These are phyloP conservation scores for Wickerhamomyces canadensis DNA, from an alignment of 805 yeast genomes.

Conservation along the genomic window DNA sequence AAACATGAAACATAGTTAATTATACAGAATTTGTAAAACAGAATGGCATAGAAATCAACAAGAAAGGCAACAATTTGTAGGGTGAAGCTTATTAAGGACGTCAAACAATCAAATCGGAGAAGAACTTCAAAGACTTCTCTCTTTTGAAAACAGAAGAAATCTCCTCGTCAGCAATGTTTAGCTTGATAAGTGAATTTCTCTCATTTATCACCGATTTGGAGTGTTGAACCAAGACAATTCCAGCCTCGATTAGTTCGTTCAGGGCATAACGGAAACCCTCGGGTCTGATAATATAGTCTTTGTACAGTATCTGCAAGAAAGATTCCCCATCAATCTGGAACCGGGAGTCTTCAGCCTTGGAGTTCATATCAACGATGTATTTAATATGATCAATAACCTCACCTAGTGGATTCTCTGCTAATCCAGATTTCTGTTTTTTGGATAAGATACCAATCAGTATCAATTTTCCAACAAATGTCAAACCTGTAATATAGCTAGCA, in stretches of 20 bases:
- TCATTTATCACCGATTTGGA: conserved; percentile 68
- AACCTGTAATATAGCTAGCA: conserved; percentile 46
- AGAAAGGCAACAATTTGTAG: too few relatives aligned
- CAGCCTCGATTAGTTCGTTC: conserved; percentile 71
- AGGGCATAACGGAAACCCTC: conserved; percentile 56
- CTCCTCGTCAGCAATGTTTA: conserved; percentile 70
- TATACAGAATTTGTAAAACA: background rate
- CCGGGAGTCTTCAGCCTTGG: conserved; percentile 19
- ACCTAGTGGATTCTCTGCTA: conserved; percentile 67
- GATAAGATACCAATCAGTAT: conserved; percentile 64
- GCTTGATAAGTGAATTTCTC: conserved; percentile 54
- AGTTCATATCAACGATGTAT: conserved; percentile 40
- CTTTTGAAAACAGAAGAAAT: conserved; percentile 51
- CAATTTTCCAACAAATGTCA: conserved; percentile 68
- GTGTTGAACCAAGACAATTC: conserved; percentile 61
- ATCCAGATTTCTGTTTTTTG: conserved; percentile 59
- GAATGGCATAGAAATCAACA: background rate
- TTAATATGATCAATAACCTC: conserved; percentile 76
- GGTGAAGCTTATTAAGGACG: background rate
- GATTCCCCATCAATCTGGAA: conserved; percentile 27
- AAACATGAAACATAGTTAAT: background rate
- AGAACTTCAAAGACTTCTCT: conserved; percentile 38
- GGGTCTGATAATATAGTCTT: conserved; percentile 40
- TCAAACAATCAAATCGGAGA: conserved; percentile 8
- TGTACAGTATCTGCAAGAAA: conserved; percentile 28